Evolutionary conservation across 2,329 filamentous ascomycete species (phyloP), one percentile per base, ranked within the genome.

Genomic region (Gaeumannomyces sp.): DNA sequence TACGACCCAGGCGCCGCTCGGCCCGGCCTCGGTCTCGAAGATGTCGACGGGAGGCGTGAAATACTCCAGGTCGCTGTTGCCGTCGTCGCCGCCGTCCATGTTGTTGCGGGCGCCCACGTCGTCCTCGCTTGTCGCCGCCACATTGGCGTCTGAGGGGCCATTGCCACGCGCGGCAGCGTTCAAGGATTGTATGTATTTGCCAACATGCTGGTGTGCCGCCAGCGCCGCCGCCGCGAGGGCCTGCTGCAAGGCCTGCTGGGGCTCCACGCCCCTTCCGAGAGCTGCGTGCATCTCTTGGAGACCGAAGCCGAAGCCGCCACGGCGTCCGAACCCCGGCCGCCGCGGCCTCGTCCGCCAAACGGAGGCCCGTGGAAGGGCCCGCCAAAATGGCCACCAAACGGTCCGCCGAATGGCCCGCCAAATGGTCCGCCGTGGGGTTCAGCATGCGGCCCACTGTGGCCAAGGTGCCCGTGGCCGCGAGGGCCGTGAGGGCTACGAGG

Each of bases 11-110:
- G 85, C 76, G 31, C 57, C 29, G 28, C 50, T 33, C 31, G 60
- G 38, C 33, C 33, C 60, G 60, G 33, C 25, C 13, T 45, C n/a
- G 13, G 88, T 89, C 73, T 89, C 85, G 79, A 94, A 95, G 68
- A 93, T 78, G 73, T 96, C 92, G 64, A 88, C 79, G n/a, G 89
- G 86, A 0, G 89, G 89, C 6, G 76, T 75, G 74, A 91, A 89
- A 65, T 79, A 73, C 64, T 78, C 76, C 56, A 72, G 71, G 27
- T 71, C 69, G 50, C 69, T 67, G 45, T 5, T n/a, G 22, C 45
- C 38, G 33, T 65, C 66, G 56, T 74, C 63, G 64, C 29, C 61
- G 53, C 68, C 65, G 56, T 67, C 59, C 58, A 64, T 57, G 63
- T 59, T 61, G 61, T 62, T 65, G 61, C 28, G 22, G 27, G 27